These are phyloP conservation scores for Pleurotus cornucopiae DNA, from an alignment of 768 basidiomycete species.

Conservation along the genomic window DNA sequence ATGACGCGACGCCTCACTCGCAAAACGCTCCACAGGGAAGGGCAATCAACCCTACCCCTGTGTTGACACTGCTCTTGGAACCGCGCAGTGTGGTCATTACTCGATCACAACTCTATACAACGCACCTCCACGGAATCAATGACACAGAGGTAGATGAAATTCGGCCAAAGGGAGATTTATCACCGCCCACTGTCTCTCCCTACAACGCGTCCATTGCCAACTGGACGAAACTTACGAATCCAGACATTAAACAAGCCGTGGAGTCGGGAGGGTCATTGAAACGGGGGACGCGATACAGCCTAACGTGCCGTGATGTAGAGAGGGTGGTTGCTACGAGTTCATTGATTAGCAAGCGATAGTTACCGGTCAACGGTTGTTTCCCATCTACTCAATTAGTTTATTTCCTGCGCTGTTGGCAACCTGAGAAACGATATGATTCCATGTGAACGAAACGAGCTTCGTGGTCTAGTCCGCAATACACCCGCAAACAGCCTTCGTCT, in stretches of 20 bases:
- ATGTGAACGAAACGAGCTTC: too few relatives aligned
- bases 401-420: too few relatives aligned
- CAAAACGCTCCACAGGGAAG: constrained; percentile 32
- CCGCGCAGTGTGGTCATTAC: constrained; percentile 85
- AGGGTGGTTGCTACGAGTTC: constrained; percentile 43
- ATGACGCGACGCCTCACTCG: constrained; percentile 10
- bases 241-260: constrained; percentile 33
- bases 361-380: too few relatives aligned
- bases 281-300: constrained; percentile 66
- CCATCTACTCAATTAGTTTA: too few relatives aligned
- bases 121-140: constrained; percentile 81
- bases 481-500: too few relatives aligned
- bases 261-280: constrained; percentile 45
- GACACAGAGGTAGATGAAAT: constrained; percentile 44
- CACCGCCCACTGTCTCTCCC: constrained; percentile 22
- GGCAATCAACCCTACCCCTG: constrained; percentile 58
- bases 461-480: too few relatives aligned
- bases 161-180: constrained; percentile 18
- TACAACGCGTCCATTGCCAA: constrained; percentile 50
- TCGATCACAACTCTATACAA: constrained; percentile 59
- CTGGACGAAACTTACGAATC: constrained; percentile 41
- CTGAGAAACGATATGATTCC: too few relatives aligned
- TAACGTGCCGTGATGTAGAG: constrained; percentile 82
- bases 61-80: constrained; percentile 75
- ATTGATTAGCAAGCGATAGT: not conserved